Evolutionary conservation across 768 basidiomycete genomes (phyloP).

Genomic region (Kwoniella shandongensis): DNA sequence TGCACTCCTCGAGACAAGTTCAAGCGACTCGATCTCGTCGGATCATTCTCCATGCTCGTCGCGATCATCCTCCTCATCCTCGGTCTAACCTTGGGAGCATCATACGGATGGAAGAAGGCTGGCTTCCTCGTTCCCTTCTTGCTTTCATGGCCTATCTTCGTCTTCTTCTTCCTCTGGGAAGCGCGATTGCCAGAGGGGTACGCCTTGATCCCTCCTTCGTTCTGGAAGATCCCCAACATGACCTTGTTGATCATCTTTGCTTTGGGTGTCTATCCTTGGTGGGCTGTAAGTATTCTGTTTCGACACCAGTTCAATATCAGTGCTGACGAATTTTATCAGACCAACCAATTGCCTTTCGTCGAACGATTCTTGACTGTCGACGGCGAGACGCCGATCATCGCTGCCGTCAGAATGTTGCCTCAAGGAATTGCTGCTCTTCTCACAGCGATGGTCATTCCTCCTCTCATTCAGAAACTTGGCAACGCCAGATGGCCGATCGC

Average conservation of each 20-base stretch:
- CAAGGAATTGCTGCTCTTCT: constrained; percentile 36
- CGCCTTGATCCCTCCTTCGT: constrained; percentile 43
- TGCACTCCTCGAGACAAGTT: constrained; percentile 20
- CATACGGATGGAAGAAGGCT: constrained; percentile 46
- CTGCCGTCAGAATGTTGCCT: constrained; percentile 42
- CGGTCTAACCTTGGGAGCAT: constrained; percentile 48
- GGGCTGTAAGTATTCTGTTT: constrained; percentile 21
- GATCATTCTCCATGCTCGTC: constrained; percentile 37
- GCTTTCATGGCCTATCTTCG: constrained; percentile 40
- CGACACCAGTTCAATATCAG: background rate
- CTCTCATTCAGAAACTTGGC: constrained; percentile 24
- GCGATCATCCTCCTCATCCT: constrained; percentile 48
- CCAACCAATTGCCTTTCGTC: constrained; percentile 33
- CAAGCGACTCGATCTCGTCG: constrained; percentile 45
- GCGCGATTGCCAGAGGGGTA: constrained; percentile 32
- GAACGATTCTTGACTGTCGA: constrained; percentile 29
- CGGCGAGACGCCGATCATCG: constrained; percentile 38
- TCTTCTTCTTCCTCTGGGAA: constrained; percentile 48
- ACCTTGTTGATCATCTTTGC: constrained; percentile 43
- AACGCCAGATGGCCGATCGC: constrained; percentile 26
- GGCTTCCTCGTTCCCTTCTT: constrained; percentile 47
- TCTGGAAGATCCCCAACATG: constrained; percentile 52
- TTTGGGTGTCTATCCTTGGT: constrained; percentile 46
- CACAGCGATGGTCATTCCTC: constrained; percentile 28
- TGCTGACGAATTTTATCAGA: background rate